phyloP scores from a whole-genome alignment of 2,329 filamentous ascomycete species.

The Gremmenia infestans region DNA sequence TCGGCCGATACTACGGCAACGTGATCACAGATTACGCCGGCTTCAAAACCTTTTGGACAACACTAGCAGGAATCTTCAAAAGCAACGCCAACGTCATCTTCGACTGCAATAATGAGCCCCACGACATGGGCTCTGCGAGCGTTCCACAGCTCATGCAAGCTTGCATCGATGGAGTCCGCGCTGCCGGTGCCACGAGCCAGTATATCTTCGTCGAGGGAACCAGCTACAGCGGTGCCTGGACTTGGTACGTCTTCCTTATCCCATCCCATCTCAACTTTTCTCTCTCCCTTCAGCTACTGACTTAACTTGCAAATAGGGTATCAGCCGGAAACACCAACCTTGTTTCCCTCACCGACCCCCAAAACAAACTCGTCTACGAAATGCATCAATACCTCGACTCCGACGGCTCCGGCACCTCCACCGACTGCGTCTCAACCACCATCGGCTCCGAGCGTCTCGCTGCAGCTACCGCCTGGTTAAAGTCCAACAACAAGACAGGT shows the following conservation, averaged over 20 bases:
- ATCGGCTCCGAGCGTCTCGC: conserved; percentile 47
- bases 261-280: not conserved
- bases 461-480: conserved; percentile 49
- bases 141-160: conserved; percentile 41
- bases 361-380: conserved; percentile 52
- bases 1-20: conserved; percentile 41
- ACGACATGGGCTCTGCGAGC: conserved; percentile 37
- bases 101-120: conserved; percentile 43
- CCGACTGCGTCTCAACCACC: conserved; percentile 45
- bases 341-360: conserved; percentile 45
- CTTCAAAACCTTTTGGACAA: conserved; percentile 39
- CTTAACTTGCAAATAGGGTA: conserved; percentile 37
- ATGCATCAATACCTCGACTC: conserved; percentile 59
- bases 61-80: conserved; percentile 34
- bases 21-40: conserved; percentile 33
- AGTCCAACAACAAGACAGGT: conserved; percentile 45
- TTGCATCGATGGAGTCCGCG: conserved; percentile 40
- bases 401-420: conserved; percentile 47
- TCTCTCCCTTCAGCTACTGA: not conserved
- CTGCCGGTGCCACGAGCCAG: conserved; percentile 42
- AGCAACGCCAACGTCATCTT: conserved; percentile 34
- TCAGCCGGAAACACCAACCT: conserved; percentile 37
- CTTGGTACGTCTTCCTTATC: conserved; percentile 6
- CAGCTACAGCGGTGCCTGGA: conserved; percentile 19
- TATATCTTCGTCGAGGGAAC: conserved; percentile 55